Evolutionary conservation across 2,329 filamentous ascomycete genomes (phyloP).

Genomic region (Penicillium sp.): DNA sequence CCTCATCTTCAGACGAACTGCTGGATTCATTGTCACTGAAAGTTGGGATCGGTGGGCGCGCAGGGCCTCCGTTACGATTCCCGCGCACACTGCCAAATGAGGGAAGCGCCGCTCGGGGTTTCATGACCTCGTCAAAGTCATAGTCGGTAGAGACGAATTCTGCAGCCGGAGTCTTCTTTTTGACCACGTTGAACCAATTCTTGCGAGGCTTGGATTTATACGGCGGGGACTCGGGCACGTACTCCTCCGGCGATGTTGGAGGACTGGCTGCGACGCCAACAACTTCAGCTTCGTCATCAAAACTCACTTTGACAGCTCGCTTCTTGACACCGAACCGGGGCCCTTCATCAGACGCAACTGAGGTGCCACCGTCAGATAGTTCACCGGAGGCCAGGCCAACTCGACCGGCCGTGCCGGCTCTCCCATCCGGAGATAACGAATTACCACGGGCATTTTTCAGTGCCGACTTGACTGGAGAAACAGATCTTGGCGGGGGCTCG

Average conservation of each 20-base stretch:
- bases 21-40: constrained; percentile 38
- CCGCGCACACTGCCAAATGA: constrained; percentile 67
- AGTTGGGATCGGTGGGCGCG: constrained; percentile 22
- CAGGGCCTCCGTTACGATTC: constrained; percentile 39
- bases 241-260: constrained; percentile 46
- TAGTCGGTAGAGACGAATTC: constrained; percentile 44
- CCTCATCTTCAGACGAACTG: constrained; percentile 52
- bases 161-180: constrained; percentile 33
- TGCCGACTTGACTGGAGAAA: constrained; percentile 66
- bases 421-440: constrained; percentile 40
- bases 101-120: constrained; percentile 62
- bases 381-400: constrained; percentile 53
- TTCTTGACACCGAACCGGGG: constrained; percentile 50
- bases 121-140: constrained; percentile 60
- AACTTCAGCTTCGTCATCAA: constrained; percentile 61
- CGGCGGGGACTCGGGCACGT: constrained; percentile 39
- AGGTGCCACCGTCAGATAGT: constrained; percentile 58
- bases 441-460: constrained; percentile 60
- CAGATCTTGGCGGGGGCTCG: constrained; percentile 61
- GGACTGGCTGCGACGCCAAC: constrained; percentile 51
- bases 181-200: constrained; percentile 43
- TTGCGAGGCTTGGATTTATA: constrained; percentile 35
- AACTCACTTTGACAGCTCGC: constrained; percentile 68
- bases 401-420: constrained; percentile 23
- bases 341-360: constrained; percentile 52